Evolutionary conservation across 2,329 filamentous ascomycete species (phyloP).

Genomic region (Colletotrichum tropicale): DNA sequence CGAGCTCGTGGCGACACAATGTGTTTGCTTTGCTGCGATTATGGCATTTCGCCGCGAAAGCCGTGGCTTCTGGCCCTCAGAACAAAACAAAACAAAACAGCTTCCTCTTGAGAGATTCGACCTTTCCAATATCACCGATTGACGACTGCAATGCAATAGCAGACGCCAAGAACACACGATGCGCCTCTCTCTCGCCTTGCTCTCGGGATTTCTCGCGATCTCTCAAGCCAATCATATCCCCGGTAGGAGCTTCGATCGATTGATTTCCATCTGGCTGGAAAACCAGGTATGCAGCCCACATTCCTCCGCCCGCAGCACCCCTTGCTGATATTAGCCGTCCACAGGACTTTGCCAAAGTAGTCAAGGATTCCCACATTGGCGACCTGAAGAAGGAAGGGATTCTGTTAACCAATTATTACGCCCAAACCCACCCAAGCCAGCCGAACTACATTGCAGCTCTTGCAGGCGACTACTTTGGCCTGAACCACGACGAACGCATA

Average conservation of each 20-base stretch:
- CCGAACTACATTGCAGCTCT: slow-evolving; percentile 53
- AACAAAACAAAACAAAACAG: not conserved
- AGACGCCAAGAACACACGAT: not conserved
- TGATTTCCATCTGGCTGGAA: slow-evolving; percentile 50
- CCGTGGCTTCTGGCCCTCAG: not conserved
- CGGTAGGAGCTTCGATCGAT: slow-evolving; percentile 43
- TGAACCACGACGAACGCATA: slow-evolving; percentile 49
- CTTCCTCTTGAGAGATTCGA: not conserved
- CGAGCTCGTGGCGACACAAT: not conserved
- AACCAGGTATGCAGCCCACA: slow-evolving; percentile 38
- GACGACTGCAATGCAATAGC: not conserved
- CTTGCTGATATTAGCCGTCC: slow-evolving; percentile 7
- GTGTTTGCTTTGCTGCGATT: not conserved
- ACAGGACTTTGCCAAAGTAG: slow-evolving; percentile 48
- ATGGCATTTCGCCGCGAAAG: not conserved
- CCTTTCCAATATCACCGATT: not conserved
- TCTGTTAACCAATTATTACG: slow-evolving; percentile 47
- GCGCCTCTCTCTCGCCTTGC: not conserved
- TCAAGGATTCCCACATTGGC: slow-evolving; percentile 40
- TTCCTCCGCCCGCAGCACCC: not conserved
- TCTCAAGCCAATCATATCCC: slow-evolving; percentile 25
- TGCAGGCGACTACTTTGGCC: slow-evolving; percentile 51
- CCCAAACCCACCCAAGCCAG: slow-evolving; percentile 50
- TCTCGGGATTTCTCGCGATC: not conserved
- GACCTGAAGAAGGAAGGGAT: slow-evolving; percentile 48